These are phyloP conservation scores for Ophiostoma perfectum DNA, from an alignment of 2,329 filamentous ascomycete genomes.

Conservation along the genomic window DNA sequence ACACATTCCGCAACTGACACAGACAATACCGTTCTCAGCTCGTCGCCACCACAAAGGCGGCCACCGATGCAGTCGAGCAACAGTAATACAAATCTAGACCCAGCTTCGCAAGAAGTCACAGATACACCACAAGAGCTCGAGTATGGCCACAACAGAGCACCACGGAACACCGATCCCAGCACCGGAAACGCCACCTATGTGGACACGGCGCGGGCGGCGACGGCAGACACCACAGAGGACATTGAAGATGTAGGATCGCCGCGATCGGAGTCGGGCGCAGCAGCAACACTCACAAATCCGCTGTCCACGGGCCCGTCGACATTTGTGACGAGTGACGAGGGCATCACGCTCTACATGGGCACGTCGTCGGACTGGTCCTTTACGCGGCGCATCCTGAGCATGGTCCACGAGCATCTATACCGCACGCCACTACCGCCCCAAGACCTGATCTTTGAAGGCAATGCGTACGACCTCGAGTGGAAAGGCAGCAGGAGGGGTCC, in stretches of 20 bases:
- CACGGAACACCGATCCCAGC: background rate
- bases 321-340: background rate
- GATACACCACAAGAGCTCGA: background rate
- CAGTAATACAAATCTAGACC: background rate
- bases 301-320: background rate
- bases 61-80: background rate
- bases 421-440: background rate
- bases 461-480: constrained; percentile 14
- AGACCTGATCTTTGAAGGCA: background rate
- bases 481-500: background rate
- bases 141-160: background rate
- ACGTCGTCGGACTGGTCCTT: constrained; percentile 16
- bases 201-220: background rate
- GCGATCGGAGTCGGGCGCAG: background rate
- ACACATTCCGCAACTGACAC: background rate
- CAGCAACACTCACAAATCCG: background rate
- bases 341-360: constrained; percentile 11
- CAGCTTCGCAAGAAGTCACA: background rate
- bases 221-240: background rate
- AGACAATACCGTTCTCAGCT: background rate
- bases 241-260: background rate
- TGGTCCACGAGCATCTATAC: constrained; percentile 7
- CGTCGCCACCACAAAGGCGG: background rate
- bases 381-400: background rate
- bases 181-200: background rate